A percentile compares a stretch with the other conserved stretches of the same genome.
These are phyloP conservation scores for Haemoproteus tartakovskyi DNA, from an alignment of 169 alveolate genomes.

Conservation along the genomic window DNA sequence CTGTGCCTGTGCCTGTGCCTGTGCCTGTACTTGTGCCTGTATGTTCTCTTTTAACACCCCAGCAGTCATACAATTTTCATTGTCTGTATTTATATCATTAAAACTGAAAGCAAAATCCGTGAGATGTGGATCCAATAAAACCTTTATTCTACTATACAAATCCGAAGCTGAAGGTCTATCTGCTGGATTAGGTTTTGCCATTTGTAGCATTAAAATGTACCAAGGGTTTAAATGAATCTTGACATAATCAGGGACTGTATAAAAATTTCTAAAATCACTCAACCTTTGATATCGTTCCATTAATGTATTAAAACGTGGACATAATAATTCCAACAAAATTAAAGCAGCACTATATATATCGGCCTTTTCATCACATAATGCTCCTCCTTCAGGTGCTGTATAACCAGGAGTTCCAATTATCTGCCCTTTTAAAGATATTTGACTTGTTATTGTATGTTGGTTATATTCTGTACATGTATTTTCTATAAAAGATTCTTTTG, in stretches of 20 bases:
- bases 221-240: conserved; percentile 75
- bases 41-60: neutral
- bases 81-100: conserved; percentile 30
- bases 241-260: conserved; percentile 82
- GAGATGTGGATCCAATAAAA: conserved; percentile 57
- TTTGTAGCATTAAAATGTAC: conserved; percentile 80
- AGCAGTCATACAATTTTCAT: neutral
- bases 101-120: conserved; percentile 60
- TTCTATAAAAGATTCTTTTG: conserved; percentile 35
- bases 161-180: conserved; percentile 85
- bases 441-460: conserved; percentile 63
- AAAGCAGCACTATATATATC: conserved; percentile 87
- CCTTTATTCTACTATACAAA: conserved; percentile 73
- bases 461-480: conserved; percentile 44
- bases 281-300: conserved; percentile 85
- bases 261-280: conserved; percentile 78
- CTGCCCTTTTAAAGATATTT: conserved; percentile 82
- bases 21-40: too few species aligned
- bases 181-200: conserved; percentile 85
- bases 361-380: conserved; percentile 87
- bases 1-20: too few species aligned
- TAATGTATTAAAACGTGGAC: conserved; percentile 86
- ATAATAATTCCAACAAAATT: conserved; percentile 83
- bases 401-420: conserved; percentile 90
- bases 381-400: conserved; percentile 91